Evolutionary conservation across 805 yeast genomes (phyloP).

Genomic region (Danielia reshetovae): DNA sequence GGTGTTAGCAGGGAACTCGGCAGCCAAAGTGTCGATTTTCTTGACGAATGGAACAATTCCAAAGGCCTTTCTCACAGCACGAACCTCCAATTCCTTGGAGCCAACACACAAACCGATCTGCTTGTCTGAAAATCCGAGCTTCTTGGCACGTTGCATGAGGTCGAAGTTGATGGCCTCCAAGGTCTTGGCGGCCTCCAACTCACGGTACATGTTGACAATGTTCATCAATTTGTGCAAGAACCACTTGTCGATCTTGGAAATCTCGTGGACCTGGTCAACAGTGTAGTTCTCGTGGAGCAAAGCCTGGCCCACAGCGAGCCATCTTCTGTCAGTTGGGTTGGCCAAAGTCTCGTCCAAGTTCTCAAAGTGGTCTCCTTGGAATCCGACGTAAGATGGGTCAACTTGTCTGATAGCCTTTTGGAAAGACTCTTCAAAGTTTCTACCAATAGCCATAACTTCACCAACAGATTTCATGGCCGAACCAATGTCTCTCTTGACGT

Average conservation of each 20-base stretch:
- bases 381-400: slow-evolving; percentile 85
- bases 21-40: slow-evolving; percentile 98
- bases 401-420: slow-evolving; percentile 97
- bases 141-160: slow-evolving; percentile 73
- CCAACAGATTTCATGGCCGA: slow-evolving; percentile 99
- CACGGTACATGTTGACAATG: slow-evolving; percentile 84
- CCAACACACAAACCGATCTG: slow-evolving; percentile 87
- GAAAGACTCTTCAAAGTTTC: slow-evolving; percentile 96
- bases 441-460: slow-evolving; percentile 97
- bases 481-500: slow-evolving; percentile 89
- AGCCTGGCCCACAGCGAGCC: slow-evolving; percentile 98
- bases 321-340: slow-evolving; percentile 92
- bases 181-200: slow-evolving; percentile 58
- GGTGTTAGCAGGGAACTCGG: slow-evolving; percentile 96
- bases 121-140: slow-evolving; percentile 94
- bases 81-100: slow-evolving; percentile 88
- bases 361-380: slow-evolving; percentile 82
- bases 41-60: slow-evolving; percentile 90
- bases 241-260: slow-evolving; percentile 95
- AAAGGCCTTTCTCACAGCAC: slow-evolving; percentile 81
- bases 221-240: slow-evolving; percentile 90
- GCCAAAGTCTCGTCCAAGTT: slow-evolving; percentile 71
- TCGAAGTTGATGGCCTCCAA: slow-evolving; percentile 62
- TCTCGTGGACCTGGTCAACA: slow-evolving; percentile 85
- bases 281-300: slow-evolving; percentile 84